These are phyloP conservation scores for Chaetomium tenue DNA, from an alignment of 495 filamentous ascomycete species.

Conservation along the genomic window DNA sequence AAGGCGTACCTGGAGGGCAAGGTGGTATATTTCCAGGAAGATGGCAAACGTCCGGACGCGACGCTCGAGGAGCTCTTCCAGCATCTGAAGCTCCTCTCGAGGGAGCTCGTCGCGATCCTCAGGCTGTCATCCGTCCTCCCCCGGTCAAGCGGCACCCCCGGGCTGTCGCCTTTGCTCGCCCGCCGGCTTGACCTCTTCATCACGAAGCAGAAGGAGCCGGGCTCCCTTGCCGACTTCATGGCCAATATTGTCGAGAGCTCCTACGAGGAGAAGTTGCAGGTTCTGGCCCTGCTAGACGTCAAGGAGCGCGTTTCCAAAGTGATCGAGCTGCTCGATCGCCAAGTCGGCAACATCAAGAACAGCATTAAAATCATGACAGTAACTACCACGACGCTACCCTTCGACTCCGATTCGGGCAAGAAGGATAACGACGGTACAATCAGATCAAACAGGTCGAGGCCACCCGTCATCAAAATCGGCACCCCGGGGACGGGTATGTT, in stretches of 20 bases:
- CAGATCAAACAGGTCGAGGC: conserved; percentile 28
- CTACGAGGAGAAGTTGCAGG: conserved; percentile 82
- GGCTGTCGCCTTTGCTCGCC: conserved; percentile 77
- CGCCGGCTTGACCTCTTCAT: conserved; percentile 84
- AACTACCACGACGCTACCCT: conserved; percentile 57
- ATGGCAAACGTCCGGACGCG: conserved; percentile 55
- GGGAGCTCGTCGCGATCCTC: conserved; percentile 76
- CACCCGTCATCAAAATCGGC: conserved; percentile 28
- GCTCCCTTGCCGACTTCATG: conserved; percentile 94
- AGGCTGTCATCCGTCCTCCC: conserved; percentile 74
- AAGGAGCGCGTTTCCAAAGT: conserved; percentile 74
- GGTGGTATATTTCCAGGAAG: conserved; percentile 58
- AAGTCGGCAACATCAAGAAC: conserved; percentile 76
- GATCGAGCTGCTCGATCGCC: conserved; percentile 74
- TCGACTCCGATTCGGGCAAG: conserved; percentile 50
- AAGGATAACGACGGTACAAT: conserved; percentile 42
- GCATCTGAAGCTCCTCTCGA: conserved; percentile 74
- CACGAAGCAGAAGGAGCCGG: conserved; percentile 76
- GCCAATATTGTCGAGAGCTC: conserved; percentile 80
- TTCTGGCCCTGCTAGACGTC: conserved; percentile 73
- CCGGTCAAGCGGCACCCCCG: conserved; percentile 52
- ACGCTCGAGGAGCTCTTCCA: conserved; percentile 68
- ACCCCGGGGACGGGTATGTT: conserved; percentile 37
- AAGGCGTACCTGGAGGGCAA: conserved; percentile 83
- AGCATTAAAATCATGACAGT: conserved; percentile 75